phyloP scores from a whole-genome alignment of 768 basidiomycete genomes.

The Suillus clintonianus region DNA sequence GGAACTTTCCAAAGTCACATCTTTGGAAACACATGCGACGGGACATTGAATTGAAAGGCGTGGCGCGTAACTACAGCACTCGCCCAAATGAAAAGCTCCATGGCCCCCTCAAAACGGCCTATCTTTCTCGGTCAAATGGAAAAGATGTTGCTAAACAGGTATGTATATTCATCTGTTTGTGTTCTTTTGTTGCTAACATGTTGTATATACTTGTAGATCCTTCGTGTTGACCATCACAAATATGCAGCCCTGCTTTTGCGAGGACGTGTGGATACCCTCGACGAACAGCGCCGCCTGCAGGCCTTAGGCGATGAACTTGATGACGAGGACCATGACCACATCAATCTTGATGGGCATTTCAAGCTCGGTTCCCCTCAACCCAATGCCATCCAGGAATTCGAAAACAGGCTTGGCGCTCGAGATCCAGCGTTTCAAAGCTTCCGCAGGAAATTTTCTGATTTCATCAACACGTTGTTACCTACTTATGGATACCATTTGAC shows the following conservation, averaged over 20 bases:
- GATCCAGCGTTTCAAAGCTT: neutral
- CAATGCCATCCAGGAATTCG: too few relatives aligned
- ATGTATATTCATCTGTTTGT: neutral
- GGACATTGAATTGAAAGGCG: conserved; percentile 35
- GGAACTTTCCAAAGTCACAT: conserved; percentile 38
- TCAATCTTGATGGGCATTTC: neutral
- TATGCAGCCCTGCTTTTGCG: neutral
- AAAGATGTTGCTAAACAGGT: conserved; percentile 35
- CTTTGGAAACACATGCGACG: conserved; percentile 29
- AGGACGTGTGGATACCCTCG: neutral
- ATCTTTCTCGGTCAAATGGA: conserved; percentile 31
- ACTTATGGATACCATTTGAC: neutral
- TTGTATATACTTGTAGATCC: neutral
- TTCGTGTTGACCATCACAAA: neutral
- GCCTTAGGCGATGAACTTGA: neutral
- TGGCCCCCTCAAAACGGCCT: conserved; percentile 23
- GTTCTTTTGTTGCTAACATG: neutral
- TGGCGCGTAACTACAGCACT: conserved; percentile 28
- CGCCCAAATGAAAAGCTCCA: conserved; percentile 33
- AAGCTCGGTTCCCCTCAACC: conserved; percentile 3
- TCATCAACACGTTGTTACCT: neutral
- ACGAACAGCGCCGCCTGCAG: conserved; percentile 13
- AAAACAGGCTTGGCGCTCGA: neutral
- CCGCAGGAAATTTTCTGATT: neutral
- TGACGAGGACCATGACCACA: neutral